These are phyloP conservation scores for Phyllosticta paracitricarpa DNA, from an alignment of 2,329 filamentous ascomycete species.

Conservation along the genomic window DNA sequence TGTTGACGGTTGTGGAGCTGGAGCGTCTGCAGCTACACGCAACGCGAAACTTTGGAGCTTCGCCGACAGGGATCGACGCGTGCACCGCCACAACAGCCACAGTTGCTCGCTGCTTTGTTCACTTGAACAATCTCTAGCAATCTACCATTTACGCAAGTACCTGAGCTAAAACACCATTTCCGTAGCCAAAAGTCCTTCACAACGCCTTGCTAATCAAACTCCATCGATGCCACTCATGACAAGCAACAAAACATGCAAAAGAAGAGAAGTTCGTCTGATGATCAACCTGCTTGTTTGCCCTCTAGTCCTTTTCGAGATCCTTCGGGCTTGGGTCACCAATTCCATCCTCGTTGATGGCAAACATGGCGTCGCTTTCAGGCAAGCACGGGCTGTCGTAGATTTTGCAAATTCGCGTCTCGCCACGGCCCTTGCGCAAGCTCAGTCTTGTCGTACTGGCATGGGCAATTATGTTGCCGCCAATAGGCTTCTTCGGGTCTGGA, in stretches of 20 bases:
- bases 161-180: not conserved
- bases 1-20: conserved; percentile 2
- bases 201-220: conserved; percentile 7
- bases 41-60: not conserved
- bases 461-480: conserved; percentile 97
- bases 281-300: not conserved
- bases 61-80: conserved; percentile 7
- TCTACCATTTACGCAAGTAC: not conserved
- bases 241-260: not conserved
- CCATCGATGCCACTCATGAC: not conserved
- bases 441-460: conserved; percentile 92
- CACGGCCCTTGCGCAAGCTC: conserved; percentile 90
- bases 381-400: conserved; percentile 98
- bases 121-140: not conserved
- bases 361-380: conserved; percentile 91
- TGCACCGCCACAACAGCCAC: conserved; percentile 5
- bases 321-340: conserved; percentile 95
- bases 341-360: conserved; percentile 93
- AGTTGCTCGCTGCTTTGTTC: not conserved
- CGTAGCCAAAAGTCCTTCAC: not conserved
- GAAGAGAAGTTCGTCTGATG: too few species aligned
- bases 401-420: conserved; percentile 94
- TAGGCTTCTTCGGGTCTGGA: conserved; percentile 97
- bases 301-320: conserved; percentile 76
- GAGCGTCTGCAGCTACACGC: conserved; percentile 4